Evolutionary conservation across 139 green algal species (phyloP).

Genomic region (Penium margaritaceum): DNA sequence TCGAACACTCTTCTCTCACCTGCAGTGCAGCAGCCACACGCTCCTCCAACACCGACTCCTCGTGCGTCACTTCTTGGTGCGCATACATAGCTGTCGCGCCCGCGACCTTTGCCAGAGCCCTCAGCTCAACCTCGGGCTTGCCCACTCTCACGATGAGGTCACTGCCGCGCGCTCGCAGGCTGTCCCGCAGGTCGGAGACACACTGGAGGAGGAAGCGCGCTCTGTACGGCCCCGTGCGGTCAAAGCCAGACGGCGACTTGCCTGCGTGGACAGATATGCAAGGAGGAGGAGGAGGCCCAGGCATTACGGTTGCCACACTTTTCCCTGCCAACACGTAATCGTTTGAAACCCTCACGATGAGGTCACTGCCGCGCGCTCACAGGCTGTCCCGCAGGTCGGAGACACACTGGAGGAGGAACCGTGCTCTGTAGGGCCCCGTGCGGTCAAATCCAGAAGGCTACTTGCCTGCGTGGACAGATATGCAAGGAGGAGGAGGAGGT

Average conservation of each 20-base stretch:
- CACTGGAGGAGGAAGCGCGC: conserved; percentile 53
- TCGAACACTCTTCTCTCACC: conserved; percentile 6
- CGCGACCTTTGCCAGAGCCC: conserved; percentile 16
- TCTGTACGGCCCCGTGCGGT: conserved; percentile 53
- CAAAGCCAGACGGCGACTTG: conserved; percentile 53
- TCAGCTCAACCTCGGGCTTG: conserved; percentile 53
- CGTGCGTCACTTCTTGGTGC: conserved; percentile 64
- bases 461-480: too few species aligned
- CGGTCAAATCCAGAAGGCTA: conserved; percentile 52
- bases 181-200: conserved; percentile 53
- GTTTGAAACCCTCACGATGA: conserved; percentile 55
- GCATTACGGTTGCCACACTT: too few species aligned
- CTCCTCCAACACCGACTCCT: conserved; percentile 59
- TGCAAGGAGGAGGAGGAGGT: too few species aligned
- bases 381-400: conserved; percentile 53
- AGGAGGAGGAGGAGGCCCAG: too few species aligned
- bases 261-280: too few species aligned
- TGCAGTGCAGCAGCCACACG: conserved; percentile 52
- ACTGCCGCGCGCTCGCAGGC: conserved; percentile 46
- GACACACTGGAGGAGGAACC: conserved; percentile 53
- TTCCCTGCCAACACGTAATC: too few species aligned
- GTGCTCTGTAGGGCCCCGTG: conserved; percentile 53
- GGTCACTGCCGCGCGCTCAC: conserved; percentile 49
- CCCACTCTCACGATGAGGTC: conserved; percentile 60
- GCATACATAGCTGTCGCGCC: conserved; percentile 58